phyloP scores from a whole-genome alignment of 345 rosid genomes.

The Brassica rapa region DNA sequence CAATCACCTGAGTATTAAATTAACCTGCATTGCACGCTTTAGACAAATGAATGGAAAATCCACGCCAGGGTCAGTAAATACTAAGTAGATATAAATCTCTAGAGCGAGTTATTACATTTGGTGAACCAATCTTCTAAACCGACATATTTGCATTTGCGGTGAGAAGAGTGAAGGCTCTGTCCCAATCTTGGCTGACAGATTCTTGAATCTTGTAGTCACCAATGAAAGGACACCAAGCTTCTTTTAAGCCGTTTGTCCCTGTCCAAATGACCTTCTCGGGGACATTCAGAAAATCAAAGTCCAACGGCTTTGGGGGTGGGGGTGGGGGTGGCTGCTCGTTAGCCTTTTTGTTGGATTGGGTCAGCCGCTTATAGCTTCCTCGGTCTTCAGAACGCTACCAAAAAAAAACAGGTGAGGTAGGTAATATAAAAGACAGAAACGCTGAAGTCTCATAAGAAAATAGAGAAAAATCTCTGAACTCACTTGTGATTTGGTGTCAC shows the following conservation, averaged over 20 bases:
- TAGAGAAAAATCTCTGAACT: constrained; percentile 26
- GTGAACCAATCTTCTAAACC: constrained; percentile 18
- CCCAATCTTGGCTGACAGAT: constrained; percentile 51
- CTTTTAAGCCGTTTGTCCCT: constrained; percentile 34
- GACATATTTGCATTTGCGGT: constrained; percentile 2
- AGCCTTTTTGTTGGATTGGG: constrained; percentile 13
- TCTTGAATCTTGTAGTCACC: constrained; percentile 49
- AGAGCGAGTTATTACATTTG: constrained; percentile 4
- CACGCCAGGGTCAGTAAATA: neutral
- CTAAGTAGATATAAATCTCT: neutral
- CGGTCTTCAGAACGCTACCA: constrained; percentile 44
- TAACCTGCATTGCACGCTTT: constrained; percentile 5
- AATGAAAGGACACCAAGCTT: constrained; percentile 56
- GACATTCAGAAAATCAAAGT: constrained; percentile 52
- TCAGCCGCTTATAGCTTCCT: constrained; percentile 32
- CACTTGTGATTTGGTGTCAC: constrained; percentile 38
- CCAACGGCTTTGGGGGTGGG: constrained; percentile 11
- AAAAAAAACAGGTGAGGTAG: neutral
- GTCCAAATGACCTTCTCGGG: constrained; percentile 64
- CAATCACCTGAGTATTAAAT: neutral
- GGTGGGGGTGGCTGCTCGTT: constrained; percentile 12
- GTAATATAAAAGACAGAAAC: constrained; percentile 10
- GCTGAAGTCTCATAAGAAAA: neutral
- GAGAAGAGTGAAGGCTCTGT: constrained; percentile 43
- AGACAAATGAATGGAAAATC: neutral